These are phyloP conservation scores for Zygosaccharomyces kombuchaensis DNA, from an alignment of 805 yeast genomes.

Conservation along the genomic window DNA sequence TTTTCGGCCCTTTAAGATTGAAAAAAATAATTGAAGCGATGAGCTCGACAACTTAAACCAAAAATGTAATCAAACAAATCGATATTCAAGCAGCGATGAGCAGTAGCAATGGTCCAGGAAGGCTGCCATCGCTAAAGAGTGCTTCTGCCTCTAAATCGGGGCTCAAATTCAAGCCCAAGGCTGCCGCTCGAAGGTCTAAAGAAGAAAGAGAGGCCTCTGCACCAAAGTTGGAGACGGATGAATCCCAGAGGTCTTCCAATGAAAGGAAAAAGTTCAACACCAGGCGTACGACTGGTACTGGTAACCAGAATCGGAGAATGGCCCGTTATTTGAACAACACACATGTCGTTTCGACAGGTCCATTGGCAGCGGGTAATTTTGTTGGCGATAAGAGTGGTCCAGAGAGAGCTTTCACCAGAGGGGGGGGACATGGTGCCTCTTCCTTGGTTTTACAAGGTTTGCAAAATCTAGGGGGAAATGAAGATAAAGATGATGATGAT, in stretches of 20 bases:
- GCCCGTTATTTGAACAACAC: conserved; percentile 40
- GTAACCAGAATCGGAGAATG: conserved; percentile 24
- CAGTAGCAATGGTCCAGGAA: conserved; percentile 23
- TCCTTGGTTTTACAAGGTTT: conserved; percentile 26
- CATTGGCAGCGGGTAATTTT: conserved; percentile 59
- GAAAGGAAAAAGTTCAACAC: conserved; percentile 19
- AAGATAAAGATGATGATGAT: conserved; percentile 39
- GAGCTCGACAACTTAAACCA: conserved; percentile 3
- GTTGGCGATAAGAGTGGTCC: conserved; percentile 22
- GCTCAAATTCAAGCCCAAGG: conserved; percentile 79
- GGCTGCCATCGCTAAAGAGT: conserved; percentile 33
- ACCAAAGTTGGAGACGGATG: conserved; percentile 44
- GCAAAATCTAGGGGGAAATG: conserved; percentile 25
- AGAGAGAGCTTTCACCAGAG: conserved; percentile 26
- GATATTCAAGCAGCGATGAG: conserved; percentile 10
- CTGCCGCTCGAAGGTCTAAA: conserved; percentile 75
- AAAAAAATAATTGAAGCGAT: conserved; percentile 8
- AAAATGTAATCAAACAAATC: neutral
- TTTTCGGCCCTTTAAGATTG: conserved; percentile 6
- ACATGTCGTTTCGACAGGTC: conserved; percentile 67
- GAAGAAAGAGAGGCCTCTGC: conserved; percentile 81
- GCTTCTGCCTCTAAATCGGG: conserved; percentile 41
- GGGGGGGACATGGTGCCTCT: conserved; percentile 15
- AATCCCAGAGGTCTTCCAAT: conserved; percentile 10
- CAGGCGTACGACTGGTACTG: conserved; percentile 16